phyloP scores from a whole-genome alignment of 108 stramenopile genomes.

The Stephanodiscus minutulus region DNA sequence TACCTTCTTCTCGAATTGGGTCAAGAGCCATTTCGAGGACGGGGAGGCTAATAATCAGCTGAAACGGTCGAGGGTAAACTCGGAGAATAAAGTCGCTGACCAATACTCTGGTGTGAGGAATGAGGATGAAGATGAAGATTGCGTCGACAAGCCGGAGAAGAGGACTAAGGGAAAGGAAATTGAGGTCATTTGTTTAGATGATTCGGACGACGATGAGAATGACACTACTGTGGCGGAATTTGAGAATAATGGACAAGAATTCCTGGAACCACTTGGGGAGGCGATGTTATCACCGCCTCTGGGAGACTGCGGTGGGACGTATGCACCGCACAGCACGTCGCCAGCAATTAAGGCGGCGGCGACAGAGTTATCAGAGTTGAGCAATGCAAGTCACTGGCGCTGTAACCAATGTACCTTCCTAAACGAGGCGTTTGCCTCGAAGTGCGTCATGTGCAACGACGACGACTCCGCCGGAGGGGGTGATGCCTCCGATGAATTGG shows the following conservation, averaged over 20 bases:
- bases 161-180: constrained; percentile 6
- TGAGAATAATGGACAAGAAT: neutral
- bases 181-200: constrained; percentile 41
- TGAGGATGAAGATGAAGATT: neutral
- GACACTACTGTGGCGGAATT: neutral
- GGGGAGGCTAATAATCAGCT: neutral
- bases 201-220: constrained; percentile 38
- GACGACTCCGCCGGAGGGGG: constrained; percentile 26
- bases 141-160: constrained; percentile 8
- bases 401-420: constrained; percentile 47
- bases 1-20: neutral
- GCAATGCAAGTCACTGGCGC: constrained; percentile 23
- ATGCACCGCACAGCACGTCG: neutral
- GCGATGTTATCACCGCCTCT: neutral
- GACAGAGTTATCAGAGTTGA: neutral
- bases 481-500: constrained; percentile 36
- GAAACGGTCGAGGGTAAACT: constrained; percentile 9
- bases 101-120: constrained; percentile 1
- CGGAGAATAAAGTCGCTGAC: neutral
- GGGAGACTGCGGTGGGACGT: neutral
- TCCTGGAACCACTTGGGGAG: neutral
- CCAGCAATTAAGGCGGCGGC: neutral
- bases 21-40: neutral
- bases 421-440: constrained; percentile 15
- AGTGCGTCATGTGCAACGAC: constrained; percentile 49